Evolutionary conservation across 2,329 filamentous ascomycete species (phyloP), one percentile per base, ranked within the genome.

Genomic region (Davidsoniella virescens): DNA sequence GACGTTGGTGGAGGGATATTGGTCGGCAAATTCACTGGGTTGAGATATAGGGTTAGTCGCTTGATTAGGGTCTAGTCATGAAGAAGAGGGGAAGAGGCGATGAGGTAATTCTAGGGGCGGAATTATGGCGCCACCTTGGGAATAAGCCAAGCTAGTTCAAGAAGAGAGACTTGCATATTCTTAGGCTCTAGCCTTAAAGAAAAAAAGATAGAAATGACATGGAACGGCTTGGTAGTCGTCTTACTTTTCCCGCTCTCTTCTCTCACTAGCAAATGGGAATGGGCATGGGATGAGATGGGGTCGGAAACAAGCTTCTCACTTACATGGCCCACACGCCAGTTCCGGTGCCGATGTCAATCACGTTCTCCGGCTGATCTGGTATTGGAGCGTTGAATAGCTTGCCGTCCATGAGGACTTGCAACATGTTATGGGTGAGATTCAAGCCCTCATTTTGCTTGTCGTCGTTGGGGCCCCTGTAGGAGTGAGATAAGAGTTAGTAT

Each of bases 11-110:
- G 63, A 58, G 26, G 71, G 70, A 38, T 68, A 67, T 4, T 64
- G 53, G 47, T 72, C 60, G 55, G 65, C 61, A 47, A 66, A 61
- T 55, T 76, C 75, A 54, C 78, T 77, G 47, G 18, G 33, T n/a
- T 33, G 26, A 42, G 7, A 29, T 14, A 18, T 39, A 18, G 20
- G 38, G 26, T 33, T 33, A 33, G 26, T 3, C 8, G 1, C 26
- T 3, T 33, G 26, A 3, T 33, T 33, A 33, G 26, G 26, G 26
- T 33, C 26, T 33, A 4, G 1, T 4, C 20, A 20, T 20, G 26
- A 8, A 33, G 7, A 12, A 33, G 26, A 12, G 5, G 26, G 26
- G 26, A 29, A 29, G 10, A 6, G 8, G 10, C n/a, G 8, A 29
- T 29, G 26, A 10, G 10, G 10, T 5, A 10, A 6, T 20, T 20